Conservation (phyloP, 306 rosid genomes). For the Lathyrus tuberosus region DNA sequence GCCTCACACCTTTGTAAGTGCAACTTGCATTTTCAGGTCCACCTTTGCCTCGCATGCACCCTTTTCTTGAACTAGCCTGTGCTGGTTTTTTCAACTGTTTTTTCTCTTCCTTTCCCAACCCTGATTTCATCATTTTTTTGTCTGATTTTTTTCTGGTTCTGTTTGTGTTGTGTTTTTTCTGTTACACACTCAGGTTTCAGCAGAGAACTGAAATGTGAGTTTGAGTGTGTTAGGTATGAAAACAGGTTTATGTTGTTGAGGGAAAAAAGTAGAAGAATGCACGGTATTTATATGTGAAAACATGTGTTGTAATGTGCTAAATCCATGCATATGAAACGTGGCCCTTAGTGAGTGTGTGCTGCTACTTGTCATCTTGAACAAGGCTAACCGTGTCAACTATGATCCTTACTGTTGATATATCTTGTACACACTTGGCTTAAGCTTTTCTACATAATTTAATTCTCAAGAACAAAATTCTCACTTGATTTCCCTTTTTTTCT, state of each 20-base stretch:
- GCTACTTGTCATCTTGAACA: conserved; percentile 76
- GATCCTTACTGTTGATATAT: conserved; percentile 56
- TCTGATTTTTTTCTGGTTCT: too few species aligned
- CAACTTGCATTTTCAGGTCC: conserved; percentile 90
- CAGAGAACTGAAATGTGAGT: conserved; percentile 6
- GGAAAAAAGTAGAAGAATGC: background rate
- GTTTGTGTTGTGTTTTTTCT: background rate
- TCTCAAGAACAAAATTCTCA: conserved; percentile 37
- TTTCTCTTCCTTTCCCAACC: conserved; percentile 34
- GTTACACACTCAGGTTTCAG: background rate
- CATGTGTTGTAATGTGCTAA: background rate
- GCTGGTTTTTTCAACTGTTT: conserved; percentile 49
- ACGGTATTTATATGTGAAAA: conserved; percentile 45
- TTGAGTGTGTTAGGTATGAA: background rate
- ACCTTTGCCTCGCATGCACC: conserved; percentile 95
- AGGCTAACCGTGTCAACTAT: conserved; percentile 71
- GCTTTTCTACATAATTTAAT: conserved; percentile 44
- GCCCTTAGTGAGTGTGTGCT: conserved; percentile 43
- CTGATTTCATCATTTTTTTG: conserved; percentile 49
- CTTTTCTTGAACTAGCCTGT: conserved; percentile 80
- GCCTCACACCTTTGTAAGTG: conserved; percentile 91
- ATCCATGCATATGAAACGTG: conserved; percentile 67
- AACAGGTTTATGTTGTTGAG: background rate
- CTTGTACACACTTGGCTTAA: conserved; percentile 69
- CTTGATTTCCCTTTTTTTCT: conserved; percentile 2